Conservation (phyloP, 805 yeast genomes). For the Maudiozyma bulderi region DNA sequence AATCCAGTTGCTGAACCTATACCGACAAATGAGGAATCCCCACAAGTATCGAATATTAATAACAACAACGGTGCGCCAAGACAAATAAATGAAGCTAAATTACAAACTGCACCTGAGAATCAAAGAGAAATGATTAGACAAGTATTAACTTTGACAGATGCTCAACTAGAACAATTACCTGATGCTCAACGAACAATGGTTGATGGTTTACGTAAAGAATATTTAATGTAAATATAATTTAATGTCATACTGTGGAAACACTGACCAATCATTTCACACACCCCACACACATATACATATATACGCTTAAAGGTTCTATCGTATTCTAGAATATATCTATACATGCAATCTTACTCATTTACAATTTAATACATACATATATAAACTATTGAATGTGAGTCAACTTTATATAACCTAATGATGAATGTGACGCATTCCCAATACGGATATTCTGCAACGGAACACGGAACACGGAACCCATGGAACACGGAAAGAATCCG, state of each 20-base stretch:
- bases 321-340: no score
- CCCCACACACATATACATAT: not conserved
- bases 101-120: conserved; percentile 41
- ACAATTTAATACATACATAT: no score
- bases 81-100: conserved; percentile 35
- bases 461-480: no score
- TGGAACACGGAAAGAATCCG: no score
- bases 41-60: no score
- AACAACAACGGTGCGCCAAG: conserved; percentile 1
- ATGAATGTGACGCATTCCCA: no score
- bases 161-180: conserved; percentile 35
- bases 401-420: no score
- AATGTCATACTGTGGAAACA: no score
- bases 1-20: conserved; percentile 34
- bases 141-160: conserved; percentile 37
- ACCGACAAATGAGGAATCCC: not conserved
- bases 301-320: not conserved
- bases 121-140: conserved; percentile 49
- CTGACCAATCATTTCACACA: no score
- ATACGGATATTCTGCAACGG: no score
- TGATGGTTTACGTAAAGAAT: conserved; percentile 44
- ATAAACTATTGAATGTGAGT: no score
- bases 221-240: conserved; percentile 25
- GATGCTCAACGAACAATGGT: conserved; percentile 44
- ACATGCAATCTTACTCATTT: no score